Conservation (phyloP, 345 rosid genomes). For the Firmiana major region DNA sequence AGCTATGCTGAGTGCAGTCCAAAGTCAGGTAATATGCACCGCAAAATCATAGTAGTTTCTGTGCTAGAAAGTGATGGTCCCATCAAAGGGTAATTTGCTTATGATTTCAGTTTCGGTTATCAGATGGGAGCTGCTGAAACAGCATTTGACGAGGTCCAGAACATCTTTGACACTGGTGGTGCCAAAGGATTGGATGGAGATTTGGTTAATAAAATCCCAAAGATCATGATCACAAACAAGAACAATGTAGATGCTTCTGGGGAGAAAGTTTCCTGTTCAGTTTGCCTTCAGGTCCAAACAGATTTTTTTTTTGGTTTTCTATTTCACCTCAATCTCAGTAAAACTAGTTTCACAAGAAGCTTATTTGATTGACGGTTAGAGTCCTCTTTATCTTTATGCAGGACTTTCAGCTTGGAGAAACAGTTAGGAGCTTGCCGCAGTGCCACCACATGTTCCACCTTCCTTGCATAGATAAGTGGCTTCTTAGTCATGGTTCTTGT, state of each 20-base stretch:
- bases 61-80: not conserved
- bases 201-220: slow-evolving; percentile 77
- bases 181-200: slow-evolving; percentile 78
- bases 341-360: not conserved
- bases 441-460: slow-evolving; percentile 98
- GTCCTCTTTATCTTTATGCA: slow-evolving; percentile 28
- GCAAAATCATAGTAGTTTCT: not conserved
- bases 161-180: slow-evolving; percentile 81
- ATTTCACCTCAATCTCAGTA: too few species aligned
- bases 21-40: slow-evolving; percentile 75
- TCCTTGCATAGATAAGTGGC: slow-evolving; percentile 98
- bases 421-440: slow-evolving; percentile 86
- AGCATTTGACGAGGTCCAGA: slow-evolving; percentile 67
- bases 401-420: slow-evolving; percentile 95
- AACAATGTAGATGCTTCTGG: slow-evolving; percentile 70
- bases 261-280: slow-evolving; percentile 80
- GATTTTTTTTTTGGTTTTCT: too few species aligned
- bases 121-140: slow-evolving; percentile 96
- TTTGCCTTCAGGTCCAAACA: slow-evolving; percentile 84
- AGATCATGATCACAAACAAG: slow-evolving; percentile 58
- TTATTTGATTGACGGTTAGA: slow-evolving; percentile 1
- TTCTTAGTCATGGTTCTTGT: slow-evolving; percentile 80
- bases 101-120: slow-evolving; percentile 8
- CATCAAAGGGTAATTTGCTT: slow-evolving; percentile 5
- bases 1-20: slow-evolving; percentile 98